These are phyloP conservation scores for Lasiodiplodia sp. DNA, from an alignment of 2,329 filamentous ascomycete species.

Conservation along the genomic window DNA sequence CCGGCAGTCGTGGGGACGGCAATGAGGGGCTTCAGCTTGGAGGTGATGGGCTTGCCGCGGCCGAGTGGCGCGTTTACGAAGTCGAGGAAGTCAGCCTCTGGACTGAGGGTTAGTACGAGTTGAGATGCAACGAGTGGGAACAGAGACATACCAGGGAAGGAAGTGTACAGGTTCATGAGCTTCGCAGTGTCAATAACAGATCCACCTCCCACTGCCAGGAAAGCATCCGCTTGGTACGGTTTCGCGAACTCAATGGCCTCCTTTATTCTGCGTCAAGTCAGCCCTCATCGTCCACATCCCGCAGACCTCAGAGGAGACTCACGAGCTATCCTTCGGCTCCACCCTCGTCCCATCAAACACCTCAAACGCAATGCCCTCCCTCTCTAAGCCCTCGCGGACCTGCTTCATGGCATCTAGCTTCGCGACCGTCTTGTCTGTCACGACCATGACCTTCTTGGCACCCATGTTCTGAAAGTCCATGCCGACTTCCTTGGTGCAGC, in stretches of 20 bases:
- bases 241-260: constrained; percentile 89
- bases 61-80: constrained; percentile 97
- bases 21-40: constrained; percentile 75
- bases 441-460: constrained; percentile 84
- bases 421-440: constrained; percentile 84
- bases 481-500: constrained; percentile 92
- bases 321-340: constrained; percentile 95
- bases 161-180: constrained; percentile 95
- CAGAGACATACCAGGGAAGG: constrained; percentile 66
- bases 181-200: constrained; percentile 99
- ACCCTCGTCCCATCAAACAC: constrained; percentile 83
- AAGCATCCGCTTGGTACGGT: constrained; percentile 82
- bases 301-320: constrained; percentile 44
- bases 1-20: constrained; percentile 87
- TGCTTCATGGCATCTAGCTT: constrained; percentile 89
- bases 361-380: constrained; percentile 79
- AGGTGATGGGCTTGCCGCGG: constrained; percentile 77
- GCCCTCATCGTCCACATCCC: neutral
- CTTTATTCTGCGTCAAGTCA: constrained; percentile 67
- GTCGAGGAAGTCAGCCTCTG: constrained; percentile 89
- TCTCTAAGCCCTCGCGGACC: constrained; percentile 78
- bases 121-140: too few species aligned
- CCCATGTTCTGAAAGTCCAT: constrained; percentile 97
- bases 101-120: constrained; percentile 7
- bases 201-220: constrained; percentile 88